Base-by-base conservation (phyloP, 2,329 filamentous ascomycete species). In the Ascochyta rabiei region DNA sequence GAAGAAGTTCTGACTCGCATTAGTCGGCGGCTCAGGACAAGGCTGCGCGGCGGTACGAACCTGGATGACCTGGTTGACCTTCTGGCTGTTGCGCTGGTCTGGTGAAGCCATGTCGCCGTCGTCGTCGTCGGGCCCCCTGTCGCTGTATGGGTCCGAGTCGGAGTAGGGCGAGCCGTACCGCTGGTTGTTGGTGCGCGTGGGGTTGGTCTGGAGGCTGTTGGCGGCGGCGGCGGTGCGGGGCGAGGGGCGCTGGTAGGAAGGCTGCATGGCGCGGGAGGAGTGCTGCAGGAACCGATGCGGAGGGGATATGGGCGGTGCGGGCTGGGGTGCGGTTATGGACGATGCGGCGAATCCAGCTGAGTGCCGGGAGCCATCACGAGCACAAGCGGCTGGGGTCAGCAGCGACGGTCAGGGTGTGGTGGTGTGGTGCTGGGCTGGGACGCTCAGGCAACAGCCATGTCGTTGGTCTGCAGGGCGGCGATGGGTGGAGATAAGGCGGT, bases 61-160 rank as follows among this genome's bases (percentile, higher is more conserved):
- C 84, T 95, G 91, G 67, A 97, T 88, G 70, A 98, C 95, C 78
- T 96, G 92, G 75, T 96, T 95, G 64, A 97, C 82, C 79, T 95
- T 95, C 56, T 71, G 62, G 77, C 68, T 53, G 46, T 76, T 60
- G 53, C 60, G 67, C 62, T 71, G 66, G 58, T 73, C 69, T 30
- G 63, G 59, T 38, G 72, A 67, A 35, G 71, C 62, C 61, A 80
- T 79, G 60, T 79, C 73, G 48, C 77, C 78, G 26, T 82, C 76
- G 48, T 80, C 80, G 54, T 81, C 81, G 21, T 80, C 81, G 40
- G 80, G 75, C 10, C 79, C 80, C 68, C 78, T 78, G 62, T 81
- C 79, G 44, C 74, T 76, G 65, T 80, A 79, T 35, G 76, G 76
- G 42, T 80, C 76, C 54, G 81, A 75, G 56, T 84, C 80, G 31